phyloP scores from a whole-genome alignment of 2,329 filamentous ascomycete species.

The Xylariaceae sp. region DNA sequence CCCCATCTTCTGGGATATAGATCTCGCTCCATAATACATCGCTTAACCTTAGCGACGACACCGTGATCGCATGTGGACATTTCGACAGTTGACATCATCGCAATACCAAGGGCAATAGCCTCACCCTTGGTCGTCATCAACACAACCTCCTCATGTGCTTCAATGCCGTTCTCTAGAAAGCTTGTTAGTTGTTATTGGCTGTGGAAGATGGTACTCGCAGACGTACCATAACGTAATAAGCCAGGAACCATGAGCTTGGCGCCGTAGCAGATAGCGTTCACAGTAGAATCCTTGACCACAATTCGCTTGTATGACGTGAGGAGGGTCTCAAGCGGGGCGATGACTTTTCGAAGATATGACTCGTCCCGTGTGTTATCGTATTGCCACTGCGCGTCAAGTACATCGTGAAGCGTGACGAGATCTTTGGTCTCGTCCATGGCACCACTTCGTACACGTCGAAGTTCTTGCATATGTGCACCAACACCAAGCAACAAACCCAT shows the following conservation, averaged over 20 bases:
- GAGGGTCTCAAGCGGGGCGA: slow-evolving; percentile 87
- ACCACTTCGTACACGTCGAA: slow-evolving; percentile 87
- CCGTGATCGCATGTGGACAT: slow-evolving; percentile 96
- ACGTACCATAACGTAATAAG: slow-evolving; percentile 79
- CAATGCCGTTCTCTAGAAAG: slow-evolving; percentile 72
- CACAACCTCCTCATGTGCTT: slow-evolving; percentile 93
- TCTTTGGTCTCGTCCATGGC: slow-evolving; percentile 89
- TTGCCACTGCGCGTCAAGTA: slow-evolving; percentile 93
- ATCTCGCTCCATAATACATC: slow-evolving; percentile 99
- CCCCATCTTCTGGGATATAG: slow-evolving; percentile 97
- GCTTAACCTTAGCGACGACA: slow-evolving; percentile 97
- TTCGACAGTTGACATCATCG: slow-evolving; percentile 97
- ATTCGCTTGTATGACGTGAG: slow-evolving; percentile 93
- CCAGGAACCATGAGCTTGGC: slow-evolving; percentile 99
- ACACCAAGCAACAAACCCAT: slow-evolving; percentile 72
- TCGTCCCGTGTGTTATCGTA: slow-evolving; percentile 96
- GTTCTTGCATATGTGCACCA: slow-evolving; percentile 97
- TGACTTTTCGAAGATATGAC: slow-evolving; percentile 84
- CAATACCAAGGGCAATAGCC: slow-evolving; percentile 92
- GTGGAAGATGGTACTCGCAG: not conserved
- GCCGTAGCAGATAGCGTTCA: slow-evolving; percentile 94
- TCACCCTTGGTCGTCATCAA: slow-evolving; percentile 99
- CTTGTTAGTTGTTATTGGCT: slow-evolving; percentile 4
- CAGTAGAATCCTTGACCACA: slow-evolving; percentile 86
- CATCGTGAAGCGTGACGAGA: slow-evolving; percentile 90